Conservation (phyloP, 1,284 basidiomycete genomes). For the Microbotryum silenes-acaulis region DNA sequence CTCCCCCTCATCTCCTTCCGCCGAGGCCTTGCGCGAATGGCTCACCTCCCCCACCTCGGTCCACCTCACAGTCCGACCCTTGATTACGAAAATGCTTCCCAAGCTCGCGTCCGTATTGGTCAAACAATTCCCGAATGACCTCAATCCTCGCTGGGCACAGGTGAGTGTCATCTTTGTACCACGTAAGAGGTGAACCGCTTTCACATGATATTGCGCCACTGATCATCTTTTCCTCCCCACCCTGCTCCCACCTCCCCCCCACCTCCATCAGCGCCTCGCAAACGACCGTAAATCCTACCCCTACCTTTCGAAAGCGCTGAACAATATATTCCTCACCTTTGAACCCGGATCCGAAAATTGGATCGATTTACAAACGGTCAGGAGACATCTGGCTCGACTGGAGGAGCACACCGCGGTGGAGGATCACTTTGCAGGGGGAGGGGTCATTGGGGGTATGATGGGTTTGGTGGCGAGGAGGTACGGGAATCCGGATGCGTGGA, state of each 20-base stretch:
- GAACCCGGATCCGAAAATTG: too few species aligned
- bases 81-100: neutral
- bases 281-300: constrained; percentile 1
- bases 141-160: constrained; percentile 13
- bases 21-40: neutral
- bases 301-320: constrained; percentile 5
- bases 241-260: too few species aligned
- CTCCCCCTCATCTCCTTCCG: neutral
- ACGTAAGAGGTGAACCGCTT: too few species aligned
- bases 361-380: too few species aligned
- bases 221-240: too few species aligned
- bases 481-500: too few species aligned
- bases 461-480: too few species aligned
- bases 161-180: neutral
- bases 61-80: constrained; percentile 8
- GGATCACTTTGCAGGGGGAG: too few species aligned
- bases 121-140: constrained; percentile 9
- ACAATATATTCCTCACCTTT: constrained; percentile 1
- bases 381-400: too few species aligned
- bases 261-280: constrained; percentile 4
- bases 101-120: constrained; percentile 5
- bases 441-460: too few species aligned
- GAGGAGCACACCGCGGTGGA: too few species aligned
- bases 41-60: neutral
- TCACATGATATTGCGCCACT: neutral